Base-by-base conservation (phyloP, 257 asterid species). In the Nemophila menziesii region DNA sequence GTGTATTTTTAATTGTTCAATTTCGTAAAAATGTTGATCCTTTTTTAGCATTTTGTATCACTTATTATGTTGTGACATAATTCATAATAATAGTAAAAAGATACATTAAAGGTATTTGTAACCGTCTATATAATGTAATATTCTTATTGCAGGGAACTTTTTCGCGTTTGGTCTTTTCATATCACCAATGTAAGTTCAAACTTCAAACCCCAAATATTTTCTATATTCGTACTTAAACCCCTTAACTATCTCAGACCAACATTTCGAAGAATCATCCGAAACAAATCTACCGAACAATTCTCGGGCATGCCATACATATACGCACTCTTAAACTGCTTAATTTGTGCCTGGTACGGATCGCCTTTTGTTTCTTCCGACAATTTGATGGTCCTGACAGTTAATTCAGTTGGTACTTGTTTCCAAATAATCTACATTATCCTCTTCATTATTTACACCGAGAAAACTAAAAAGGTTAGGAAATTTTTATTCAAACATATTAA, bases 301-400 rank as follows among this genome's bases (percentile, higher is more conserved):
- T 77, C 82, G 0, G 77, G 77, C 23, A 39, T 65, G 69, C 87
- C 82, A 3, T 77, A 77, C 41, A 62, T 77, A 63, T 77, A 77
- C 23, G 62, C 82, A 42, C 74, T 73, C 51, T 46, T 77, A 64
- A 77, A 77, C 58, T 77, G 80, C 68, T 63, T 78, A 56, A 68
- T 78, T 58, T 71, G 83, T 20, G 83, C 80, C 20, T 78, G 89
- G 83, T 78, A 78, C 51, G 83, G 83, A 45, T 63, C 61, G 63
- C 89, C 89, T 23, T 33, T 78, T 58, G 44, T 78, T 43, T 78
- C 89, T 20, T n/a, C 42, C 8, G 68, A 64, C 63, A 71, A 74
- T 60, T 41, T 78, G 17, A 62, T 71, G 16, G 80, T 78, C 33
- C 63, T 73, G 5, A 74, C 83, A 0, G 89, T 78, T 40, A 78